Evolutionary conservation across 352 stramenopile species (phyloP).

Genomic region (Pythium coloratum): DNA sequence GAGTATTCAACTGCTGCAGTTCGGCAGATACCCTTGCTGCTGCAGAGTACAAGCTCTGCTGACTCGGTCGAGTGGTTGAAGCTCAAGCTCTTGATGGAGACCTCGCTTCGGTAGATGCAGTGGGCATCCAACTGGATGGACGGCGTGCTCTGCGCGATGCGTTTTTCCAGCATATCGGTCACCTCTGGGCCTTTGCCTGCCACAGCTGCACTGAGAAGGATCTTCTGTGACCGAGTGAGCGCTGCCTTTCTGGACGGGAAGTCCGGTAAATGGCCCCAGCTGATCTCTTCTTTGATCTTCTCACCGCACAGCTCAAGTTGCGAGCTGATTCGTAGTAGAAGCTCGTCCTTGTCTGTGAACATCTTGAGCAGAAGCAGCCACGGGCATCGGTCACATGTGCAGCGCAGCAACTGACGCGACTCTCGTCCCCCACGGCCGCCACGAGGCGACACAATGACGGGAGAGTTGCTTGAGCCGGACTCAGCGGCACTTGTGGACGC

Average conservation of each 20-base stretch:
- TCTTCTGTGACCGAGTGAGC: slow-evolving; percentile 67
- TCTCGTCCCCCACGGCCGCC: slow-evolving; percentile 29
- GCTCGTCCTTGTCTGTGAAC: slow-evolving; percentile 69
- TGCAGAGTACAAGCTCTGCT: slow-evolving; percentile 71
- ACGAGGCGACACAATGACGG: slow-evolving; percentile 21
- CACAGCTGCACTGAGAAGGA: slow-evolving; percentile 48
- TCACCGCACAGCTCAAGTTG: slow-evolving; percentile 71
- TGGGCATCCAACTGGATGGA: slow-evolving; percentile 43
- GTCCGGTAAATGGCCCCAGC: slow-evolving; percentile 69
- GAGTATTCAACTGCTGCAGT: slow-evolving; percentile 66
- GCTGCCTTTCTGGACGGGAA: slow-evolving; percentile 58
- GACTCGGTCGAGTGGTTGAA: slow-evolving; percentile 66
- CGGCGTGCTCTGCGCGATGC: slow-evolving; percentile 38
- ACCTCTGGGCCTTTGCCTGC: slow-evolving; percentile 43
- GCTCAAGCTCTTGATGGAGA: slow-evolving; percentile 82
- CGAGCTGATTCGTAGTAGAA: slow-evolving; percentile 67
- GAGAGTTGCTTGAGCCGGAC: neutral
- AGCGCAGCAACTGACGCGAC: slow-evolving; percentile 58
- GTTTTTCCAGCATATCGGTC: slow-evolving; percentile 60
- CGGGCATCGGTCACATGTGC: slow-evolving; percentile 65
- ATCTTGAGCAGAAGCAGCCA: slow-evolving; percentile 75
- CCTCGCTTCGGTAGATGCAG: slow-evolving; percentile 80
- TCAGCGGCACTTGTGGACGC: neutral
- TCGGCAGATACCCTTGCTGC: slow-evolving; percentile 72
- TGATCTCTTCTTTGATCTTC: slow-evolving; percentile 75